Evolutionary conservation across 2,329 filamentous ascomycete species (phyloP).

Genomic region (Juglanconis oblonga): DNA sequence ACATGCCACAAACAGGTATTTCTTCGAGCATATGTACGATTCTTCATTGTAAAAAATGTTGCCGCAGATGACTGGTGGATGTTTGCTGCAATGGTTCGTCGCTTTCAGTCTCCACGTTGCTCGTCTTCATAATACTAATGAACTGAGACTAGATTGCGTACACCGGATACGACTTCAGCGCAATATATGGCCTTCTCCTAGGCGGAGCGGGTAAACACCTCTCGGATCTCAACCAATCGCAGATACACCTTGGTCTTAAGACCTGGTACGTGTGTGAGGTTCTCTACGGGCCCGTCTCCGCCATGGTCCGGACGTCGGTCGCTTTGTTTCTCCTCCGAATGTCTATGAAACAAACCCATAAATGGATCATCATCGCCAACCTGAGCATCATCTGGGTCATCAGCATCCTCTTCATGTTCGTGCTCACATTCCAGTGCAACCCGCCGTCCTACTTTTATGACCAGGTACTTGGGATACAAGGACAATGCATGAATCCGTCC

Average conservation of each 20-base stretch:
- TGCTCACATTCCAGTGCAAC: slow-evolving; percentile 47
- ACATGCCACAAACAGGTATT: slow-evolving; percentile 23
- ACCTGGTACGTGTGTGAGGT: slow-evolving; percentile 39
- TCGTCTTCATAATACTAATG: background rate
- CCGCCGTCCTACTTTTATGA: slow-evolving; percentile 49
- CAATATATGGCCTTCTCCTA: slow-evolving; percentile 30
- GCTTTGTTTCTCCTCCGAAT: slow-evolving; percentile 40
- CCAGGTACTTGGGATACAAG: slow-evolving; percentile 32
- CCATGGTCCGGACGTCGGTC: slow-evolving; percentile 38
- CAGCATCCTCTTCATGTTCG: slow-evolving; percentile 41
- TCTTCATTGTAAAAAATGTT: slow-evolving; percentile 39
- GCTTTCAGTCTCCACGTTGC: background rate
- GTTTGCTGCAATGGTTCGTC: slow-evolving; percentile 39
- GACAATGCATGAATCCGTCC: slow-evolving; percentile 37
- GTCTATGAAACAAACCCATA: slow-evolving; percentile 31
- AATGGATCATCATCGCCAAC: slow-evolving; percentile 29
- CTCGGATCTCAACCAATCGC: slow-evolving; percentile 20
- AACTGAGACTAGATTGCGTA: slow-evolving; percentile 31
- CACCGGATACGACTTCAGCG: slow-evolving; percentile 29
- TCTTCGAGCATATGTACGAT: slow-evolving; percentile 43
- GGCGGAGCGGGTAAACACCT: slow-evolving; percentile 27
- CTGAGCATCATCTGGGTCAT: slow-evolving; percentile 34
- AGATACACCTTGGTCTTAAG: slow-evolving; percentile 28
- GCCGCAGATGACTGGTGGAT: slow-evolving; percentile 47
- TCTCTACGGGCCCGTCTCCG: slow-evolving; percentile 47